phyloP scores from a whole-genome alignment of 1,139 yeast species.

The Geotrichum macrosporum region DNA sequence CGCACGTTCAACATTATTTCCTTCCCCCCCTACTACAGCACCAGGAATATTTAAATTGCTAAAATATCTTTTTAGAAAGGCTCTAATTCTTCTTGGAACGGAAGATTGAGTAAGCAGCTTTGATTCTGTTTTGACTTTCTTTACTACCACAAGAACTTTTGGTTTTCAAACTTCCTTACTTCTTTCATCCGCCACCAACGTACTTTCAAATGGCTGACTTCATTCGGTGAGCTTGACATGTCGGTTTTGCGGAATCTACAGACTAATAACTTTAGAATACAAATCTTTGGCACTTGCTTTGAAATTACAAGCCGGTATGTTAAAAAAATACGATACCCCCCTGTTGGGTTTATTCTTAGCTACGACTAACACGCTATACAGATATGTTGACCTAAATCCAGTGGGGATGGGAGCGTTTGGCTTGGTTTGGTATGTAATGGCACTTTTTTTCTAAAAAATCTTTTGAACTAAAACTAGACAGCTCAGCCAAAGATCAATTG shows the following conservation, averaged over 20 bases:
- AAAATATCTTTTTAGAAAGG: too few relatives aligned
- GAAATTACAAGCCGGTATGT: slow-evolving; percentile 66
- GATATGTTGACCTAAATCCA: slow-evolving; percentile 89
- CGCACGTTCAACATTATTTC: too few relatives aligned
- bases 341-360: not conserved
- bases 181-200: not conserved
- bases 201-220: slow-evolving; percentile 32
- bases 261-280: slow-evolving; percentile 39
- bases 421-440: slow-evolving; percentile 56
- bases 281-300: slow-evolving; percentile 47
- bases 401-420: slow-evolving; percentile 99
- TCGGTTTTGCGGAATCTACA: slow-evolving; percentile 24
- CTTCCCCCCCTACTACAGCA: too few relatives aligned
- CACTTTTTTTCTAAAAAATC: not conserved
- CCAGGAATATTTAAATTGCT: too few relatives aligned
- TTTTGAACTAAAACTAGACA: not conserved
- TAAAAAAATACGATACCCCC: not conserved
- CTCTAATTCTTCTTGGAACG: too few relatives aligned
- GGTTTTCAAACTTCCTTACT: not conserved
- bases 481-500: slow-evolving; percentile 83
- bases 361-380: slow-evolving; percentile 35
- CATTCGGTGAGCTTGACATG: slow-evolving; percentile 27
- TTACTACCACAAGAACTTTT: not conserved
- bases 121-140: not conserved
- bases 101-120: too few relatives aligned